These are phyloP conservation scores for Nymphaea thermarum DNA, from an alignment of 164 flowering plant genomes.

Conservation along the genomic window DNA sequence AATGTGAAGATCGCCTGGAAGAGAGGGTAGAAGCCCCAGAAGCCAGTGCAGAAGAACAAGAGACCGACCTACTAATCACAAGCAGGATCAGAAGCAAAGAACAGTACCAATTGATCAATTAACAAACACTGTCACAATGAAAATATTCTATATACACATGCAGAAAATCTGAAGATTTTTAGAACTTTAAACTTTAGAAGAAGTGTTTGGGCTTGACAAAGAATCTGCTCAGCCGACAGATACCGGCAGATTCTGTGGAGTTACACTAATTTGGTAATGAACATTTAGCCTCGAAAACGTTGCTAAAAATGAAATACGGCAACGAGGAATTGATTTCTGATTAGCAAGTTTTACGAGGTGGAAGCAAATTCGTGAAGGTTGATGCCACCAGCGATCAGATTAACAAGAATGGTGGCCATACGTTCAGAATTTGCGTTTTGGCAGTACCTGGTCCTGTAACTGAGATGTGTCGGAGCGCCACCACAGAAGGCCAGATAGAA, in stretches of 20 bases:
- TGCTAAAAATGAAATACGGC: not conserved
- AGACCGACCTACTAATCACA: not conserved
- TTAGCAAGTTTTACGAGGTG: not conserved
- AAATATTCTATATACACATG: not conserved
- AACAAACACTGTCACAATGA: not conserved
- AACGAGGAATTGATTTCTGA: not conserved
- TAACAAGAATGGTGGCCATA: not conserved
- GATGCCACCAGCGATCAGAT: not conserved
- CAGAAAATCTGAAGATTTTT: no score
- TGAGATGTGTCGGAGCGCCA: conserved; percentile 6
- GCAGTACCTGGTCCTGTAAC: conserved; percentile 16
- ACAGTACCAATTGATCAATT: not conserved
- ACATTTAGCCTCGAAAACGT: not conserved
- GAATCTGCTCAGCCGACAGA: not conserved
- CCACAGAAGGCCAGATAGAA: conserved; percentile 9
- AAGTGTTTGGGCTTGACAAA: no score
- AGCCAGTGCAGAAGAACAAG: not conserved
- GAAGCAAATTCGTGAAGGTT: not conserved
- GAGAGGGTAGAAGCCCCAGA: conserved; percentile 2
- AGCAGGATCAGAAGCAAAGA: not conserved
- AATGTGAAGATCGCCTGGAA: conserved; percentile 8
- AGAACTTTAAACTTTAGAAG: no score
- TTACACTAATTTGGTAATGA: not conserved
- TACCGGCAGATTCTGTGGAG: not conserved
- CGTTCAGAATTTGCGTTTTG: not conserved